Evolutionary conservation across 2,329 filamentous ascomycete genomes (phyloP).

Genomic region (Cercospora sp.): DNA sequence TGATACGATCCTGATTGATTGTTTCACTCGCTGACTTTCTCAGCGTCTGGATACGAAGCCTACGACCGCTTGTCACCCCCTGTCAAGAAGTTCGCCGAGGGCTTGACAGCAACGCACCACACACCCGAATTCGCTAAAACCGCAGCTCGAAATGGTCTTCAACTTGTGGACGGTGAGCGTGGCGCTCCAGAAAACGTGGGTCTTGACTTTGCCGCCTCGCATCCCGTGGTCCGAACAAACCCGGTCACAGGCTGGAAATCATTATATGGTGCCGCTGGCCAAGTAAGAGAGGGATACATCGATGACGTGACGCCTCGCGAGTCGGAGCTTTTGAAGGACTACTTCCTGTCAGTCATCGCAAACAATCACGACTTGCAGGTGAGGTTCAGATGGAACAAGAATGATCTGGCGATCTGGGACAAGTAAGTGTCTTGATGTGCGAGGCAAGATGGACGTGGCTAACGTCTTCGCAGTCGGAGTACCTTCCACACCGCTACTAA

Average conservation of each 20-base stretch:
- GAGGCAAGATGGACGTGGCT: background rate
- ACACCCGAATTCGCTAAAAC: conserved; percentile 28
- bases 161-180: conserved; percentile 31
- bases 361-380: conserved; percentile 68
- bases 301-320: conserved; percentile 49
- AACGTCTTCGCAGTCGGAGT: conserved; percentile 8
- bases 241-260: conserved; percentile 64
- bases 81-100: conserved; percentile 60
- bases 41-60: conserved; percentile 62
- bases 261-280: conserved; percentile 52
- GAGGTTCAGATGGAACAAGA: conserved; percentile 63
- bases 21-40: background rate
- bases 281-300: conserved; percentile 50
- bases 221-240: conserved; percentile 60
- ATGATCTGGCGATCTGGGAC: conserved; percentile 60
- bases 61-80: conserved; percentile 63
- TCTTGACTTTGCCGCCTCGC: conserved; percentile 19
- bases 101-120: conserved; percentile 57
- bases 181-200: conserved; percentile 28
- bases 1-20: background rate
- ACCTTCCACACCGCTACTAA: conserved; percentile 27
- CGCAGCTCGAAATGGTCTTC: conserved; percentile 38
- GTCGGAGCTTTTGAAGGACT: conserved; percentile 31
- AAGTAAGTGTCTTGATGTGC: conserved; percentile 14
- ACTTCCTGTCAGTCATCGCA: conserved; percentile 41